Evolutionary conservation across 345 rosid genomes (phyloP).

Genomic region (Capsella bursapastoris): DNA sequence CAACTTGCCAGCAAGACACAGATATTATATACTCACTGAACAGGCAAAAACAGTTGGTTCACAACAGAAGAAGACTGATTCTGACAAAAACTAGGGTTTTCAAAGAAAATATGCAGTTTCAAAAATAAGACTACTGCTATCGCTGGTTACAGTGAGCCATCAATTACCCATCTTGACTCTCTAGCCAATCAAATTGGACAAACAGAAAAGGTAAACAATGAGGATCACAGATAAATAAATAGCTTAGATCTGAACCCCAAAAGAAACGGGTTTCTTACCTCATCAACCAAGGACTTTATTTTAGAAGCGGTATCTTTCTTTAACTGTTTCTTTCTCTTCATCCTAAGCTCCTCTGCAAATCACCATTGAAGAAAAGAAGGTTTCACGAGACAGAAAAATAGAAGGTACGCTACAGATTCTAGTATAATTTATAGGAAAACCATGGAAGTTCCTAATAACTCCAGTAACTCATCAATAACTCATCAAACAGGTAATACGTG

Average conservation of each 20-base stretch:
- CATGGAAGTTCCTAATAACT: not conserved
- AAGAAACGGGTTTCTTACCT: slow-evolving; percentile 58
- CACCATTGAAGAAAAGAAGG: slow-evolving; percentile 33
- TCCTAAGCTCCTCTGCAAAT: slow-evolving; percentile 86
- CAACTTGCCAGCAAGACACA: slow-evolving; percentile 7
- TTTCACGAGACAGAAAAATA: slow-evolving; percentile 2
- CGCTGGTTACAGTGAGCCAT: slow-evolving; percentile 11
- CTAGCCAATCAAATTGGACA: slow-evolving; percentile 20
- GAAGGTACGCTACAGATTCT: not conserved
- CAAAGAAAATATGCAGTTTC: not conserved
- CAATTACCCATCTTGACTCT: slow-evolving; percentile 16
- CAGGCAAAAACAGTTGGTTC: not conserved
- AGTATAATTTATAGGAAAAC: not conserved
- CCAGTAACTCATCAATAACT: slow-evolving; percentile 18
- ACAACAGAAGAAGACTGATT: not conserved
- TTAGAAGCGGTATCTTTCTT: slow-evolving; percentile 96
- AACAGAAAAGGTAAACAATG: slow-evolving; percentile 2
- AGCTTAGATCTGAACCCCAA: not conserved
- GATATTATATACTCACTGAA: slow-evolving; percentile 4
- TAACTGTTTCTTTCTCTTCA: slow-evolving; percentile 91
- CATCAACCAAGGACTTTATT: slow-evolving; percentile 87
- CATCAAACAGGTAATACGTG: slow-evolving; percentile 25
- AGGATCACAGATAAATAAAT: not conserved
- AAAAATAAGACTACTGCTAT: not conserved
- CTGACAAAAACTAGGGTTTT: slow-evolving; percentile 5